A percentile compares a stretch with the other conserved stretches of the same genome.
Evolutionary conservation across 1,284 basidiomycete species (phyloP).

Genomic region (Leucoagaricus sp.): DNA sequence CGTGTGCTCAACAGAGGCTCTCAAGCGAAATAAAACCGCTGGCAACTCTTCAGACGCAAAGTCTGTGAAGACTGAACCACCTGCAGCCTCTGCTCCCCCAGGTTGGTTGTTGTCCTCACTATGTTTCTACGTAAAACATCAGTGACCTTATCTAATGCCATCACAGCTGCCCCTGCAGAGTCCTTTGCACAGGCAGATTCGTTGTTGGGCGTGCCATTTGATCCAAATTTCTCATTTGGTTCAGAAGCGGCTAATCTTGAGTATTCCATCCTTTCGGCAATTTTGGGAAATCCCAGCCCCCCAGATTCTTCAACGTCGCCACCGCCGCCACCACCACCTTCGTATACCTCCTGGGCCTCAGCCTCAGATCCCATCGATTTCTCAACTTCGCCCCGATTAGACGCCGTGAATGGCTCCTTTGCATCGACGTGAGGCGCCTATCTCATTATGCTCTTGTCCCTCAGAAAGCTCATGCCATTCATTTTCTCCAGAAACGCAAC

Average conservation of each 20-base stretch:
- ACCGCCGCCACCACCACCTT: constrained; percentile 37
- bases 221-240: constrained; percentile 70
- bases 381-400: constrained; percentile 41
- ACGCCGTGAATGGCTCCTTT: constrained; percentile 27
- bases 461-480: background rate
- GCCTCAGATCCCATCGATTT: constrained; percentile 41
- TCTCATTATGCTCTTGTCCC: constrained; percentile 32
- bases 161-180: constrained; percentile 37
- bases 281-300: constrained; percentile 77
- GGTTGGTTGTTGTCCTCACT: constrained; percentile 18
- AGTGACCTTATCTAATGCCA: constrained; percentile 20
- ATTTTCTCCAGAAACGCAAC: constrained; percentile 36
- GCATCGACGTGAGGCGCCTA: constrained; percentile 33
- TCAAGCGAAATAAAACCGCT: constrained; percentile 55
- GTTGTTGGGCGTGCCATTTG: constrained; percentile 63
- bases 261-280: constrained; percentile 90
- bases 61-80: constrained; percentile 14
- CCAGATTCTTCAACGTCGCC: constrained; percentile 53
- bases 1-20: constrained; percentile 51
- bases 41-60: constrained; percentile 26
- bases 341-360: constrained; percentile 46
- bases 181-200: constrained; percentile 55
- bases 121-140: constrained; percentile 16
- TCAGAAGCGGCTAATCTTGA: constrained; percentile 90
- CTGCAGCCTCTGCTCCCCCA: constrained; percentile 25